Evolutionary conservation across 2,329 filamentous ascomycete species (phyloP).

Genomic region (Pseudogymnoascus sp.): DNA sequence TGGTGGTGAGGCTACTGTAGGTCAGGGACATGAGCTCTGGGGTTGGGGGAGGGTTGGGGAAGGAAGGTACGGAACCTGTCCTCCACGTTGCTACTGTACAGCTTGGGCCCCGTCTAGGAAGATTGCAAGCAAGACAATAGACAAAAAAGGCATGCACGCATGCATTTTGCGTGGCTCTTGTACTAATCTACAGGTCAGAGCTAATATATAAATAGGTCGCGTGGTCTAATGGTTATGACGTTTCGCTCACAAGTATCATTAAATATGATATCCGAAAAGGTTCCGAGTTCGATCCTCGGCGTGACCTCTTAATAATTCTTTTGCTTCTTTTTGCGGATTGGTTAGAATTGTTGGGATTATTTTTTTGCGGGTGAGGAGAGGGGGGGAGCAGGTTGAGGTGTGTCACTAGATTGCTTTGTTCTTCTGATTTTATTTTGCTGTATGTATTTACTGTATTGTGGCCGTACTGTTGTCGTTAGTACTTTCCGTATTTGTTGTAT

Average conservation of each 20-base stretch:
- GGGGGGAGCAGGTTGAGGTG: neutral
- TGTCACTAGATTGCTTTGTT: neutral
- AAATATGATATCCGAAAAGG: conserved; percentile 1
- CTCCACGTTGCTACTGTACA: too few species aligned
- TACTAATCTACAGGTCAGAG: neutral
- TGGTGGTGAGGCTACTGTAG: neutral
- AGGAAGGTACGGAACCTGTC: neutral
- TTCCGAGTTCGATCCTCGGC: conserved; percentile 2
- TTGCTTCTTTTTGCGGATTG: neutral
- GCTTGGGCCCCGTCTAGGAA: neutral
- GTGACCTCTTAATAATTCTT: neutral
- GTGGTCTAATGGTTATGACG: neutral
- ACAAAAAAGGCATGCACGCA: too few species aligned
- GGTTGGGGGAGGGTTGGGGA: neutral
- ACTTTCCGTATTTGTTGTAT: neutral
- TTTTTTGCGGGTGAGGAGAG: neutral
- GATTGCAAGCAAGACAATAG: too few species aligned
- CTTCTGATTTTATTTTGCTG: neutral
- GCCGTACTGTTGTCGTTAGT: neutral
- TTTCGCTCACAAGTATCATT: conserved; percentile 1
- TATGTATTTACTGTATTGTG: neutral
- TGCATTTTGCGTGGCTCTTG: neutral
- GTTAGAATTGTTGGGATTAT: neutral
- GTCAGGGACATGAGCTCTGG: neutral
- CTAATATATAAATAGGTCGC: neutral